Evolutionary conservation across 176 grass and related monocot species (phyloP).

Genomic region (Areca catechu): DNA sequence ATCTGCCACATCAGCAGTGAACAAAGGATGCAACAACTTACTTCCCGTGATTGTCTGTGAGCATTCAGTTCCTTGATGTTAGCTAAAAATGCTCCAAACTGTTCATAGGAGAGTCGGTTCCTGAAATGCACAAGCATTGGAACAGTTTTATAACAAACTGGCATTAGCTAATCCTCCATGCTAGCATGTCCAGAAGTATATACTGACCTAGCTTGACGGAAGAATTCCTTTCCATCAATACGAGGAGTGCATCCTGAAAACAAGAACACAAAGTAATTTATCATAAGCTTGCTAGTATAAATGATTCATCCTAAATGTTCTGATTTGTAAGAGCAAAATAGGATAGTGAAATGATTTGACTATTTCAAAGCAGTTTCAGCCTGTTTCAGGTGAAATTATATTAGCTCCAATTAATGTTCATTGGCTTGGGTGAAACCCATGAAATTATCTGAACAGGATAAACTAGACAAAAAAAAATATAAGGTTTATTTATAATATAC

Average conservation of each 20-base stretch:
- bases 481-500: no score
- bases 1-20: no score
- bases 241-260: slow-evolving; percentile 70
- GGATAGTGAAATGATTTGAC: no score
- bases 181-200: background rate
- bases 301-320: no score
- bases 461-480: no score
- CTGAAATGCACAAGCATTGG: slow-evolving; percentile 30
- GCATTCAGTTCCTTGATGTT: slow-evolving; percentile 97
- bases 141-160: background rate
- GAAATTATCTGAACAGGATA: no score
- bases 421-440: no score
- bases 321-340: no score
- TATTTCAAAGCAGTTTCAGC: no score
- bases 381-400: no score
- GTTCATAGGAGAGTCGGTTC: slow-evolving; percentile 91
- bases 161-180: background rate
- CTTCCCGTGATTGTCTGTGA: slow-evolving; percentile 83
- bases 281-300: background rate
- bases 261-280: background rate
- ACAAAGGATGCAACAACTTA: slow-evolving; percentile 3
- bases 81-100: slow-evolving; percentile 95
- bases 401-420: no score
- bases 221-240: slow-evolving; percentile 96
- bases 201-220: slow-evolving; percentile 78